Evolutionary conservation across 106 monocot genomes (phyloP).

Genomic region (Cymbidium sinense): DNA sequence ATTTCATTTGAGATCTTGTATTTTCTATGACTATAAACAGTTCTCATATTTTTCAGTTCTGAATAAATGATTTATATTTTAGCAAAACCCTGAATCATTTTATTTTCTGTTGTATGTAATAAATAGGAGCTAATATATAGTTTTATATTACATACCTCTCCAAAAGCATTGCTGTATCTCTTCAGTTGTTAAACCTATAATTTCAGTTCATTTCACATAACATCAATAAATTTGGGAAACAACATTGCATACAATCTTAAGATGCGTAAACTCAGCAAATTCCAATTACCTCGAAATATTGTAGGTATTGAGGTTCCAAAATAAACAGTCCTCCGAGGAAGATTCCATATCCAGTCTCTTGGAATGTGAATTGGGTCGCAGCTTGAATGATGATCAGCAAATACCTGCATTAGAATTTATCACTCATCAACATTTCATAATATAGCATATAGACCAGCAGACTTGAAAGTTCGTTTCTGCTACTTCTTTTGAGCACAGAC

Average conservation of each 20-base stretch:
- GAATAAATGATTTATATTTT: too few relatives aligned
- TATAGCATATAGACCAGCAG: too few relatives aligned
- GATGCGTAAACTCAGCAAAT: not conserved
- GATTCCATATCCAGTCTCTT: conserved; percentile 18
- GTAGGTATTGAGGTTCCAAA: conserved; percentile 24
- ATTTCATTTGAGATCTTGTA: too few relatives aligned
- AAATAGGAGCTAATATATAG: too few relatives aligned
- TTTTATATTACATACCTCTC: conserved; percentile 17
- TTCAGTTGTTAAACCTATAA: conserved; percentile 23
- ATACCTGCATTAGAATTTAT: conserved; percentile 13
- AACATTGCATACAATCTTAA: not conserved
- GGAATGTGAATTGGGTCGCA: conserved; percentile 12
- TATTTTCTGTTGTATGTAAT: too few relatives aligned
- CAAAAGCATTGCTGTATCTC: conserved; percentile 31
- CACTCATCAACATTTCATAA: not conserved
- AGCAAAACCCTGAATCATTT: too few relatives aligned
- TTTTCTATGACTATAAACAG: too few relatives aligned
- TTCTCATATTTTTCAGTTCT: too few relatives aligned
- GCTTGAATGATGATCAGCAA: conserved; percentile 22
- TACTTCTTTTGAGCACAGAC: too few relatives aligned
- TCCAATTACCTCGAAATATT: conserved; percentile 17
- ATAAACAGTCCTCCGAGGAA: conserved; percentile 12
- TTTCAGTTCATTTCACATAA: not conserved
- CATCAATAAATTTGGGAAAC: not conserved
- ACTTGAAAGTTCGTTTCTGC: too few relatives aligned